Conservation (phyloP, 176 grass and related monocot genomes). For the Themeda triandra region DNA sequence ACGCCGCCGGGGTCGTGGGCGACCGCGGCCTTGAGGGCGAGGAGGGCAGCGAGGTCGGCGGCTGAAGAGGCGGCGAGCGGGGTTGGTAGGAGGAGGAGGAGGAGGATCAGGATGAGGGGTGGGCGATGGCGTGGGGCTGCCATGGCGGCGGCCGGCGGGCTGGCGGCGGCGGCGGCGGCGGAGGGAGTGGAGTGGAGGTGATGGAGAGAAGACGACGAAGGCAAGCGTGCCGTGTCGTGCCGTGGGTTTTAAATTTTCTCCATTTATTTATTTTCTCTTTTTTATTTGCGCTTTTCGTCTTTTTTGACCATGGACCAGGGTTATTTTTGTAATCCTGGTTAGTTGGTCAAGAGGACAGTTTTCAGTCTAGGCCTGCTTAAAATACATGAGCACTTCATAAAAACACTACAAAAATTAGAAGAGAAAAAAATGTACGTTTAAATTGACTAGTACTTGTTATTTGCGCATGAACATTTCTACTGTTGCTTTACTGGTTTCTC, state of each 20-base stretch:
- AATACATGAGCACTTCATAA: no score
- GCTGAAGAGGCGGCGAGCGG: background rate
- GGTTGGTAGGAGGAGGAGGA: conserved; percentile 5
- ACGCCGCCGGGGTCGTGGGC: conserved; percentile 35
- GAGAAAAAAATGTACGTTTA: no score
- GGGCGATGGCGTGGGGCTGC: background rate
- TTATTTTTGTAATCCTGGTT: background rate
- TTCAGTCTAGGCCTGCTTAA: background rate
- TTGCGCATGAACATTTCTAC: no score
- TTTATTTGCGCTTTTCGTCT: no score
- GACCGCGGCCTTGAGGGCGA: conserved; percentile 46
- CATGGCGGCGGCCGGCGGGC: conserved; percentile 28
- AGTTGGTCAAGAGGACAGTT: no score
- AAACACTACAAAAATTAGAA: no score
- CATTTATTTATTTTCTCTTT: background rate
- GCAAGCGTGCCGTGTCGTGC: background rate
- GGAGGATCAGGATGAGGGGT: background rate
- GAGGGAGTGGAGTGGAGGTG: background rate
- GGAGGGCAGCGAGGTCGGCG: conserved; percentile 36
- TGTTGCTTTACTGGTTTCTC: no score
- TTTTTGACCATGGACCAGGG: background rate
- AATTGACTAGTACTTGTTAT: no score
- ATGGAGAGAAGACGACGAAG: conserved; percentile 1
- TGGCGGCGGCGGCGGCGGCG: background rate
- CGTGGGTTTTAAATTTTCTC: conserved; percentile 6